Percentiles rank a stretch among this genome's conserved stretches.
Conservation (phyloP, 2,329 filamentous ascomycete species). For the Trichoderma sp. region DNA sequence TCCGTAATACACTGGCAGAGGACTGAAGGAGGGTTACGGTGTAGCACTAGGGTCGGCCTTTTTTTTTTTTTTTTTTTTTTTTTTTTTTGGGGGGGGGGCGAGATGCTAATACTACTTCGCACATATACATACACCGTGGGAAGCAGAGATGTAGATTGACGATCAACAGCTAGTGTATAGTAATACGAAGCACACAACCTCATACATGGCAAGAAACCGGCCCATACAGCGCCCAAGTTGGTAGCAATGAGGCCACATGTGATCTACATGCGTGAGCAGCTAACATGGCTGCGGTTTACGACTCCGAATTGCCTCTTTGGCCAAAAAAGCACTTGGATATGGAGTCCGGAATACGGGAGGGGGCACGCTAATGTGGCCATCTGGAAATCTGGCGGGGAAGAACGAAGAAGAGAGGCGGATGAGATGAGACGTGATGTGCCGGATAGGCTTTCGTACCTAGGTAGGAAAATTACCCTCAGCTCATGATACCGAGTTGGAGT, state of each 20-base stretch:
- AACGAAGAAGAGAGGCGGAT: neutral
- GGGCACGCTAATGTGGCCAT: neutral
- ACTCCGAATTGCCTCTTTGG: neutral
- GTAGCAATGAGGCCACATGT: neutral
- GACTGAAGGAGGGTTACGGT: constrained; percentile 10
- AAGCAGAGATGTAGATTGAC: neutral
- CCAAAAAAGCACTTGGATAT: neutral
- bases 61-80: neutral
- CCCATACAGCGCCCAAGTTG: neutral
- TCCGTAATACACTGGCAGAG: neutral
- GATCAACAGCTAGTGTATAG: neutral
- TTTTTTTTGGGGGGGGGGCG: no score
- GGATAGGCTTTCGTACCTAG: neutral
- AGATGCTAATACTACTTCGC: neutral
- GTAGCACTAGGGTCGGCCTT: constrained; percentile 17
- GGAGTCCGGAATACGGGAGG: neutral
- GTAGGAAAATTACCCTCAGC: neutral
- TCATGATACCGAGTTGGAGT: neutral
- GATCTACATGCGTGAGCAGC: neutral
- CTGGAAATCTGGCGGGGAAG: neutral
- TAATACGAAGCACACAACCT: neutral
- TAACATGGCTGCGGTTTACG: neutral
- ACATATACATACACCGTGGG: neutral
- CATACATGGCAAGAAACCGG: neutral
- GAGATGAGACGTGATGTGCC: neutral